Percentiles rank a stretch among this genome's conserved stretches.
These are phyloP conservation scores for Pythium utonaiense DNA, from an alignment of 352 stramenopile species.

Conservation along the genomic window DNA sequence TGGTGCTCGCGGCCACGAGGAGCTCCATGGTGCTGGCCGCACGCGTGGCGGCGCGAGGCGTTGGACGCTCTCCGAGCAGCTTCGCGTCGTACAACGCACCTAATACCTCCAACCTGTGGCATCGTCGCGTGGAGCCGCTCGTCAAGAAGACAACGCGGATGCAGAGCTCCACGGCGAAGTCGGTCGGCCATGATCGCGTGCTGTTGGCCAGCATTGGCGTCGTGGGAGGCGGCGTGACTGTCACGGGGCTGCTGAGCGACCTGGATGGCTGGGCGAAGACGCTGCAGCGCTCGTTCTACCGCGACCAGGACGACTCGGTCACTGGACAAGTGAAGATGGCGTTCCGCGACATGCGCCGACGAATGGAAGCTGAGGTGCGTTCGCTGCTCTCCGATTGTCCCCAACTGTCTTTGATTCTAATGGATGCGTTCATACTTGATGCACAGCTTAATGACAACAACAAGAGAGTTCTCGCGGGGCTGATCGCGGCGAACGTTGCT, in stretches of 20 bases:
- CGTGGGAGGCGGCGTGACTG: conserved; percentile 39
- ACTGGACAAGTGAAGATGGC: conserved; percentile 14
- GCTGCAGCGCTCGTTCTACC: conserved; percentile 4
- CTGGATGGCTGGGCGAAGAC: conserved; percentile 1
- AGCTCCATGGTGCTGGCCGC: conserved; percentile 1
- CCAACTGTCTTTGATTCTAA: neutral
- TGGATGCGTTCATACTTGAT: neutral
- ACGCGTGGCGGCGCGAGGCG: neutral
- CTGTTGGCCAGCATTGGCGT: conserved; percentile 50
- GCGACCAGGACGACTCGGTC: conserved; percentile 9
- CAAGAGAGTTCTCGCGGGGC: conserved; percentile 42
- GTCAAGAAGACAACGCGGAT: neutral
- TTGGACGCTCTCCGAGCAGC: neutral
- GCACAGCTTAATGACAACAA: conserved; percentile 59
- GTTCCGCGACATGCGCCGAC: conserved; percentile 8
- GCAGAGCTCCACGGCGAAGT: neutral
- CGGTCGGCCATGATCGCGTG: conserved; percentile 22
- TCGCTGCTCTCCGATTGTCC: neutral
- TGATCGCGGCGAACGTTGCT: conserved; percentile 67
- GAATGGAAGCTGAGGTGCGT: conserved; percentile 9
- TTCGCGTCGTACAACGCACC: neutral
- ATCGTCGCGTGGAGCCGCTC: neutral
- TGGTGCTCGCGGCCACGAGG: neutral
- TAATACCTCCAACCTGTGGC: neutral
- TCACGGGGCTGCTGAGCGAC: conserved; percentile 27